Conservation (phyloP, 176 grass and related monocot species). For the Oryza nivara region DNA sequence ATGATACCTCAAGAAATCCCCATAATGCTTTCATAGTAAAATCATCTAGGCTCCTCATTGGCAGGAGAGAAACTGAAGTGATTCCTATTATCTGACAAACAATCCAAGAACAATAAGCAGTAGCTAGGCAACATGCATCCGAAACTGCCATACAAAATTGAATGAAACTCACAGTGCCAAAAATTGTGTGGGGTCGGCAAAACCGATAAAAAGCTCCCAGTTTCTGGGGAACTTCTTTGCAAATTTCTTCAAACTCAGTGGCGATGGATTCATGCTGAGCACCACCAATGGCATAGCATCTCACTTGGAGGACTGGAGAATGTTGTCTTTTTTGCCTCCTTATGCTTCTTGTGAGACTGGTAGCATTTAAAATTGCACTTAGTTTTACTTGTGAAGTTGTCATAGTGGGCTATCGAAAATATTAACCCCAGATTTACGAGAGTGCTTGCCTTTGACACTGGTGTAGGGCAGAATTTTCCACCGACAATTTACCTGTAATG, state of each 20-base stretch:
- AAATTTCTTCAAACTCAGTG: background rate
- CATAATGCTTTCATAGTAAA: conserved; percentile 48
- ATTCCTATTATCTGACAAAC: conserved; percentile 68
- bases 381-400: background rate
- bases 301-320: conserved; percentile 3
- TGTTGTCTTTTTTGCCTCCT: conserved; percentile 11
- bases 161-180: conserved; percentile 65
- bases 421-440: background rate
- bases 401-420: background rate
- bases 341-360: conserved; percentile 12
- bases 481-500: conserved; percentile 15
- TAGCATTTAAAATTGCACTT: background rate
- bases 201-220: conserved; percentile 63
- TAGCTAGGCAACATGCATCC: background rate
- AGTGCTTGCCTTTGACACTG: conserved; percentile 17
- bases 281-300: conserved; percentile 13
- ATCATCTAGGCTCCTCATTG: conserved; percentile 58
- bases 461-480: conserved; percentile 10
- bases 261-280: background rate
- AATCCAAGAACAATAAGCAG: conserved; percentile 17
- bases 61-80: conserved; percentile 76
- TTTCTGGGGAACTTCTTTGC: conserved; percentile 15
- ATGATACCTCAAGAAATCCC: conserved; percentile 62
- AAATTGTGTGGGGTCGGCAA: conserved; percentile 78
- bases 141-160: background rate